Evolutionary conservation across 1,284 basidiomycete genomes (phyloP).

Genomic region (Cutaneotrichosporon cutaneum): DNA sequence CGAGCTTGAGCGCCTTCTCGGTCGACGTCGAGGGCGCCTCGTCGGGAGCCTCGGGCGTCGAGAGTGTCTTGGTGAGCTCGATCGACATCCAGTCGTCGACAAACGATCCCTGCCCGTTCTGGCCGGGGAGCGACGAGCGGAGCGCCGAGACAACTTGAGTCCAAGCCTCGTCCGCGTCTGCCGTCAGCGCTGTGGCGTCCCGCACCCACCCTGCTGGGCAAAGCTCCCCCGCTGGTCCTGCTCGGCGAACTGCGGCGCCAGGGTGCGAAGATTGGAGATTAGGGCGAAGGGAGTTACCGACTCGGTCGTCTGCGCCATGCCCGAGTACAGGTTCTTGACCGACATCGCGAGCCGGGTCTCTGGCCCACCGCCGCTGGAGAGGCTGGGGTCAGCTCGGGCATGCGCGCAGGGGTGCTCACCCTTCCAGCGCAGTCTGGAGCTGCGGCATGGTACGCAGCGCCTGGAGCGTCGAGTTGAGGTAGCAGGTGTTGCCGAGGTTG

Average conservation of each 20-base stretch:
- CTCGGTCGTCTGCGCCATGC: slow-evolving; percentile 74
- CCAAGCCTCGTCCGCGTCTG: slow-evolving; percentile 96
- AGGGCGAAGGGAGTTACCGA: slow-evolving; percentile 74
- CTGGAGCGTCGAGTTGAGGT: slow-evolving; percentile 94
- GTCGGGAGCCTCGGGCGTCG: slow-evolving; percentile 74
- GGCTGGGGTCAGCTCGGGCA: background rate
- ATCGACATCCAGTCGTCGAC: slow-evolving; percentile 84
- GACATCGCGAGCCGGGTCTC: slow-evolving; percentile 57
- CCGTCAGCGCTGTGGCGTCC: background rate
- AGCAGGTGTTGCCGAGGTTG: slow-evolving; percentile 56
- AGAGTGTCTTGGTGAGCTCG: slow-evolving; percentile 75
- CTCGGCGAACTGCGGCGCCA: slow-evolving; percentile 92
- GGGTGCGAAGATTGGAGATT: slow-evolving; percentile 67
- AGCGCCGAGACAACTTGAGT: slow-evolving; percentile 77
- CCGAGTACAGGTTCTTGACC: slow-evolving; percentile 69
- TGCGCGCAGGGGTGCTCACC: background rate
- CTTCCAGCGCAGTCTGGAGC: slow-evolving; percentile 61
- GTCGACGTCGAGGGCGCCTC: slow-evolving; percentile 66
- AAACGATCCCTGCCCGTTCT: slow-evolving; percentile 57
- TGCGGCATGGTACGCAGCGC: slow-evolving; percentile 87
- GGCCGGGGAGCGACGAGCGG: slow-evolving; percentile 61
- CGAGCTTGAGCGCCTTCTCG: slow-evolving; percentile 82
- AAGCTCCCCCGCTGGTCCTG: slow-evolving; percentile 62
- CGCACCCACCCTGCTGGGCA: slow-evolving; percentile 75
- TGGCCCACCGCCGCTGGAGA: slow-evolving; percentile 23